phyloP scores from a whole-genome alignment of 768 basidiomycete genomes.

The Lenzites betulinus region DNA sequence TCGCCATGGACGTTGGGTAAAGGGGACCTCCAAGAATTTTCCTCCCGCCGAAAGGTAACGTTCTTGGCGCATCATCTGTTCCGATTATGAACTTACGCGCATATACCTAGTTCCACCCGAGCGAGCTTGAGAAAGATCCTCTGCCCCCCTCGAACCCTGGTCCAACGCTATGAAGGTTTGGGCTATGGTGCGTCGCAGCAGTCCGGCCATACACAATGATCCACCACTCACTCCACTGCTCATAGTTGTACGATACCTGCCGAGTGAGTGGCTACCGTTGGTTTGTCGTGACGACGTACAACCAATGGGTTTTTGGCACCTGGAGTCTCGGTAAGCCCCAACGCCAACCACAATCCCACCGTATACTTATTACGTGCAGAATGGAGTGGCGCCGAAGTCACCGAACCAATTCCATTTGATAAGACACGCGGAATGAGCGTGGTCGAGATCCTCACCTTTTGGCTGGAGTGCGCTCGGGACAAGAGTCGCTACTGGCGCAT shows the following conservation, averaged over 20 bases:
- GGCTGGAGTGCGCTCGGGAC: slow-evolving; percentile 7
- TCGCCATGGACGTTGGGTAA: slow-evolving; percentile 14
- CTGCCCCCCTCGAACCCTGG: background rate
- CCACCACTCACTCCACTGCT: background rate
- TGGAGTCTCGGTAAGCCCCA: slow-evolving; percentile 12
- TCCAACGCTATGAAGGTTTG: slow-evolving; percentile 11
- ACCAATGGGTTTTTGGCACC: slow-evolving; percentile 18
- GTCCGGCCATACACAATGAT: background rate
- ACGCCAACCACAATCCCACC: background rate
- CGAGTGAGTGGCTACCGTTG: slow-evolving; percentile 5
- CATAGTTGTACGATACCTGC: slow-evolving; percentile 14
- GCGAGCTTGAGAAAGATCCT: slow-evolving; percentile 5
- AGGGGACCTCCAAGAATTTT: slow-evolving; percentile 9
- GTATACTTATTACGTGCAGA: background rate
- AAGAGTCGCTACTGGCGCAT: slow-evolving; percentile 7
- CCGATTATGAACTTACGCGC: background rate
- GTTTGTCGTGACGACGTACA: slow-evolving; percentile 18
- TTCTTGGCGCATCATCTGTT: too few relatives aligned
- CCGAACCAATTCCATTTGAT: slow-evolving; percentile 1
- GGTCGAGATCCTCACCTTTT: slow-evolving; percentile 13
- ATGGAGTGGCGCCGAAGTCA: slow-evolving; percentile 7
- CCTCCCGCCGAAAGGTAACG: background rate
- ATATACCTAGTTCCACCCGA: background rate
- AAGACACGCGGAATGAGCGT: slow-evolving; percentile 9
- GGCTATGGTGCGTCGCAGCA: slow-evolving; percentile 7